Evolutionary conservation across 768 basidiomycete genomes (phyloP).

Genomic region (Kwoniella sp.): DNA sequence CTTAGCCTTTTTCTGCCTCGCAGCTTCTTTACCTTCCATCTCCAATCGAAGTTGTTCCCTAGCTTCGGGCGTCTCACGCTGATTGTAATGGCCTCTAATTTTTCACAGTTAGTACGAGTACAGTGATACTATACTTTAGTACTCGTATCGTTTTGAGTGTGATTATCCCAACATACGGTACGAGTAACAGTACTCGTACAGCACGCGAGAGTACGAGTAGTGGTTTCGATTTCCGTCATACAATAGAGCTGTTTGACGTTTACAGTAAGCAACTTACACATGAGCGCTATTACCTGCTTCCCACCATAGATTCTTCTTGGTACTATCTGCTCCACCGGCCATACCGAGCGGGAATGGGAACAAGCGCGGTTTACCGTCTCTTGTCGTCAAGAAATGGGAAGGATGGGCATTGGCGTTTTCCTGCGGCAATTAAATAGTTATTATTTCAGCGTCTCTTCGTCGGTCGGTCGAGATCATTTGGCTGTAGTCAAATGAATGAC

Average conservation of each 20-base stretch:
- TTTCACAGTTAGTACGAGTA: no score
- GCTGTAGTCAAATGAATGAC: no score
- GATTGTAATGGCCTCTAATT: conserved; percentile 50
- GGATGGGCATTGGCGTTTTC: conserved; percentile 39
- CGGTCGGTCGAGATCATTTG: no score
- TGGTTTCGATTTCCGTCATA: no score
- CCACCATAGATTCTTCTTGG: conserved; percentile 49
- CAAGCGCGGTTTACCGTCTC: conserved; percentile 47
- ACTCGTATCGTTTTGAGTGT: no score
- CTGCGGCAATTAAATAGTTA: conserved; percentile 20
- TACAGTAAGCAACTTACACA: no score
- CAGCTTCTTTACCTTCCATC: conserved; percentile 35
- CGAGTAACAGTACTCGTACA: no score
- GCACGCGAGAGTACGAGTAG: no score
- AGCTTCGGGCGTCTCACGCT: conserved; percentile 39
- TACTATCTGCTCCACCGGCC: conserved; percentile 26
- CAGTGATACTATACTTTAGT: no score
- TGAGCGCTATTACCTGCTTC: conserved; percentile 48
- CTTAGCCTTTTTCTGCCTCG: conserved; percentile 29
- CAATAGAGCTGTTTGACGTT: no score
- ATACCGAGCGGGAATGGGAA: conserved; percentile 50
- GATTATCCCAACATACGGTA: no score
- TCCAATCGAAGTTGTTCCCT: conserved; percentile 30
- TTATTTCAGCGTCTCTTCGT: no score
- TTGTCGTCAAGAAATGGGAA: conserved; percentile 44